Evolutionary conservation across 805 yeast species (phyloP).

Genomic region (Suhomyces faveliae): DNA sequence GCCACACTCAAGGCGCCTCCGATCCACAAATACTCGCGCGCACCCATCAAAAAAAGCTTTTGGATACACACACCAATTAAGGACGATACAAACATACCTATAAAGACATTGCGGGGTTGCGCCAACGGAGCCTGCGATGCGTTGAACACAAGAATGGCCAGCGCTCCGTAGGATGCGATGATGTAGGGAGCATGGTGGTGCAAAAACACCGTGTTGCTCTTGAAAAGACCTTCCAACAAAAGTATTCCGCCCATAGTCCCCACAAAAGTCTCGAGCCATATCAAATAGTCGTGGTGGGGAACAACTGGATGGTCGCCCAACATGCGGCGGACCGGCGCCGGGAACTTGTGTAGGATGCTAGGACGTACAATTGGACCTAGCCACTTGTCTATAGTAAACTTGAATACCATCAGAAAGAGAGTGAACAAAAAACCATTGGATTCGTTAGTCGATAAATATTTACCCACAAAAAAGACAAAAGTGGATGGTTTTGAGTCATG

Average conservation of each 20-base stretch:
- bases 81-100: constrained; percentile 56
- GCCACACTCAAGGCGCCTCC: constrained; percentile 60
- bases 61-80: constrained; percentile 53
- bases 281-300: constrained; percentile 35
- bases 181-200: constrained; percentile 44
- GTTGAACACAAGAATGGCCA: constrained; percentile 59
- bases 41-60: constrained; percentile 51
- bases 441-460: neutral
- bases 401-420: constrained; percentile 31
- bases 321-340: constrained; percentile 33
- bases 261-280: constrained; percentile 48
- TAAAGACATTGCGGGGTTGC: constrained; percentile 59
- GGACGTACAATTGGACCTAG: constrained; percentile 23
- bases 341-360: constrained; percentile 29
- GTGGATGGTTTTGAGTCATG: too few relatives aligned
- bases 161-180: constrained; percentile 61
- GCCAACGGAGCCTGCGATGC: constrained; percentile 56
- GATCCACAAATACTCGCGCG: constrained; percentile 51
- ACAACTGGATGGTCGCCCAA: constrained; percentile 37
- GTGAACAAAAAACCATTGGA: neutral
- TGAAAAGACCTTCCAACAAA: constrained; percentile 47
- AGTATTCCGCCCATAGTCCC: constrained; percentile 48
- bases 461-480: too few relatives aligned
- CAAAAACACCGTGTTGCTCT: constrained; percentile 36
- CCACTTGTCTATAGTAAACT: constrained; percentile 36